Evolutionary conservation across 148 eudicot species (phyloP).

Genomic region (Bassia scoparia): DNA sequence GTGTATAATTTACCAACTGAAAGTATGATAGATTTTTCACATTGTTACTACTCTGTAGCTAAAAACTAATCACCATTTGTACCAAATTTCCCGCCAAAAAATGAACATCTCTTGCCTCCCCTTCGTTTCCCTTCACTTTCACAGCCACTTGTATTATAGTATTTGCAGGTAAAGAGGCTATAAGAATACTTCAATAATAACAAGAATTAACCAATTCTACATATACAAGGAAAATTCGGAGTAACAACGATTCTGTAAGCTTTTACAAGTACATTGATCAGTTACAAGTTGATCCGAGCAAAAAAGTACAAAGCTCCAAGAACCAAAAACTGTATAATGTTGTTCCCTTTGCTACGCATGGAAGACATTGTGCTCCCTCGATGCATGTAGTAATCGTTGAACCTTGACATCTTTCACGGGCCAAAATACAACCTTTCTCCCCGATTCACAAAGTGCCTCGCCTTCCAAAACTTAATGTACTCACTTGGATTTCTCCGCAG

Average conservation of each 20-base stretch:
- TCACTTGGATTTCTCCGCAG: conserved; percentile 54
- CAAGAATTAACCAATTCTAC: conserved; percentile 4
- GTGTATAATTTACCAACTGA: no score
- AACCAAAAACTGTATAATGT: not conserved
- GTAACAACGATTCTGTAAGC: not conserved
- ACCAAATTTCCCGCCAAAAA: no score
- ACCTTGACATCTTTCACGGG: conserved; percentile 9
- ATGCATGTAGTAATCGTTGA: not conserved
- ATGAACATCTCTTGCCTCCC: no score
- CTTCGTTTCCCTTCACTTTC: no score
- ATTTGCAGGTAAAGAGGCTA: not conserved
- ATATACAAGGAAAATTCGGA: conserved; percentile 3
- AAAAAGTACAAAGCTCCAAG: not conserved
- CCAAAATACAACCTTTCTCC: not conserved
- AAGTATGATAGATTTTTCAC: no score
- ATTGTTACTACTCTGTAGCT: no score
- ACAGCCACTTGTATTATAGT: no score
- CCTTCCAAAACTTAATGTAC: conserved; percentile 15
- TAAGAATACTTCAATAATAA: conserved; percentile 1
- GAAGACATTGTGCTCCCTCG: not conserved
- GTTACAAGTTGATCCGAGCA: not conserved
- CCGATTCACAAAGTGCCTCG: not conserved
- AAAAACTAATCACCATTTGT: no score
- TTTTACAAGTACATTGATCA: conserved; percentile 19
- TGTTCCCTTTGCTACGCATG: not conserved